These are phyloP conservation scores for Sphagnurus paluster DNA, from an alignment of 1,284 basidiomycete genomes.

Conservation along the genomic window DNA sequence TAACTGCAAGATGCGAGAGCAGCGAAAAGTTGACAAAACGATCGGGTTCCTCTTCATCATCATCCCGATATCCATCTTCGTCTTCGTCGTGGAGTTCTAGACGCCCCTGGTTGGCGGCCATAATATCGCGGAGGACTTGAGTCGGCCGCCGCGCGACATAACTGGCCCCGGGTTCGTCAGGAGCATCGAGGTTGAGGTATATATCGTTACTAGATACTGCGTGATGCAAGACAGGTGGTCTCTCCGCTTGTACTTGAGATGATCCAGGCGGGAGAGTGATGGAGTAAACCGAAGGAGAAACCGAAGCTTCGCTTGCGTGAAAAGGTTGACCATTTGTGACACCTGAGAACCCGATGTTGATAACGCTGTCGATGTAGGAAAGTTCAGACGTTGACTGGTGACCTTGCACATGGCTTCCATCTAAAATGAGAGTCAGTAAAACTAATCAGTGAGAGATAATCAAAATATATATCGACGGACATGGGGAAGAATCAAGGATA, in stretches of 20 bases:
- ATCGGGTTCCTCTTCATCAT: constrained; percentile 73
- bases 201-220: constrained; percentile 7
- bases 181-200: constrained; percentile 8
- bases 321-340: neutral
- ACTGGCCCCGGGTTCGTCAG: constrained; percentile 15
- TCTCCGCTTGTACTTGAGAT: neutral
- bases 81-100: constrained; percentile 42
- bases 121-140: constrained; percentile 31
- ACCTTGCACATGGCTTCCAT: neutral
- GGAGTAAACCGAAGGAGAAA: constrained; percentile 6
- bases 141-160: constrained; percentile 28
- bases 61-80: constrained; percentile 54
- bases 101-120: constrained; percentile 28
- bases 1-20: constrained; percentile 86
- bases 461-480: constrained; percentile 3
- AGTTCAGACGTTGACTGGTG: constrained; percentile 19
- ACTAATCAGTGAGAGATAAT: neutral
- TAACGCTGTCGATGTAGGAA: constrained; percentile 16
- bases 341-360: neutral
- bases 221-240: neutral
- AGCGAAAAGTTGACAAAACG: constrained; percentile 86
- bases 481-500: constrained; percentile 1
- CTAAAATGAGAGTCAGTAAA: constrained; percentile 7
- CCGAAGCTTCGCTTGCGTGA: constrained; percentile 5
- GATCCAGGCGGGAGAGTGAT: neutral